Conservation (phyloP, 192 early-diverging fungal species). For the Coemansia sp. region DNA sequence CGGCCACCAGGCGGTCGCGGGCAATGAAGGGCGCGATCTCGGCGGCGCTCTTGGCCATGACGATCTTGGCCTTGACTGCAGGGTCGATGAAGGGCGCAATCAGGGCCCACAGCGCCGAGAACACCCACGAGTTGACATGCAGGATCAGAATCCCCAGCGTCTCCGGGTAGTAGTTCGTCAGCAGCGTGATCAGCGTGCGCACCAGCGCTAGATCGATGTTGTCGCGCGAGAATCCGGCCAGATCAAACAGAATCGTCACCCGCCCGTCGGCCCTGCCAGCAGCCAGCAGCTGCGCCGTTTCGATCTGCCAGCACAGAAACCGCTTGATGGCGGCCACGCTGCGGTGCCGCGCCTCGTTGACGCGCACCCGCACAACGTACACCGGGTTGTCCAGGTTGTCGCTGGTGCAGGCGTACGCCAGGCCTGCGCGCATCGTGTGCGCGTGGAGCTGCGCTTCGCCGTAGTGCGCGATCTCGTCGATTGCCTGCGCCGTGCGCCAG, state of each 20-base stretch:
- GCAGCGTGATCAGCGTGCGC: constrained; percentile 73
- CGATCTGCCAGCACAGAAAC: constrained; percentile 65
- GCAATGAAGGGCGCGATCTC: constrained; percentile 68
- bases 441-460: constrained; percentile 61
- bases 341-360: constrained; percentile 57
- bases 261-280: constrained; percentile 52
- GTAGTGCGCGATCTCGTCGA: constrained; percentile 55
- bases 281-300: constrained; percentile 60
- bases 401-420: constrained; percentile 56
- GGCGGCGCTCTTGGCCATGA: constrained; percentile 65
- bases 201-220: constrained; percentile 76
- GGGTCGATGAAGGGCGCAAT: constrained; percentile 86
- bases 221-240: constrained; percentile 67
- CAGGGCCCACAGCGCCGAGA: constrained; percentile 78
- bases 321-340: constrained; percentile 60
- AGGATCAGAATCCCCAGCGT: constrained; percentile 75
- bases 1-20: constrained; percentile 54
- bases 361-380: constrained; percentile 53
- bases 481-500: constrained; percentile 70
- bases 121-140: constrained; percentile 82
- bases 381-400: constrained; percentile 60
- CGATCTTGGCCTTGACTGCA: constrained; percentile 82
- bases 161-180: constrained; percentile 91
- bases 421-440: constrained; percentile 54
- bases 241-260: constrained; percentile 76